Base-by-base conservation (phyloP, 2,329 filamentous ascomycete genomes). In the Botrytis galanthina region DNA sequence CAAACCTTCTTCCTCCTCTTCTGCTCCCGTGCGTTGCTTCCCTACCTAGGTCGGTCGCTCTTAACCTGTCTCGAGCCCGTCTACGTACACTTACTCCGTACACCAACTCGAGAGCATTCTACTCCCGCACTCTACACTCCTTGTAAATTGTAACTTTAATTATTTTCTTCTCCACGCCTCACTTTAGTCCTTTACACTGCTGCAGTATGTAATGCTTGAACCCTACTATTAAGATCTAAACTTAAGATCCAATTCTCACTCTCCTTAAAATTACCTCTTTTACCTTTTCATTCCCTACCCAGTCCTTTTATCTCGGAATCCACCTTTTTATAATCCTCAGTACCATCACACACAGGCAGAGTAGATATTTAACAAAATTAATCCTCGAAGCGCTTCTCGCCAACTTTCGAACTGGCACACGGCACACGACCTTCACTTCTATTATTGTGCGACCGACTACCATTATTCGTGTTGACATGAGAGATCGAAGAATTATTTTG, bases 141-240 rank as follows among this genome's bases (percentile, higher is more conserved):
- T 44, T 63, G 29, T 67, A 39, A 62, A 42, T 29, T n/a, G 48
- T n/a, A 54, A n/a, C 48, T 54, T 14, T 6, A 37, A 12, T 39
- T 22, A 20, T 42, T 54, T 54, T 54, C 46, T 54, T 54, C 39
- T 35, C 68, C 62, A 20, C 35, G 26, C 44, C 46, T 67, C n/a
- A 64, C 20, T 64, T 32, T 26, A 22, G 22, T 61, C 4, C 32
- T 37, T 46, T 44, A 67, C 39, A 68, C 62, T 32, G 29, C 71
- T 54, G 29, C 71, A 62, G 26, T 48, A 69, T 73, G 71, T 73
- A 69, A 73, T 37, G 54, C 59, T 59, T 69, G 39, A 73, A 69
- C 39, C 32, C 32, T 68, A 68, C 64, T n/a, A 61, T 60, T 61
- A 70, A 69, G 57, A 70, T 60, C n/a, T 46, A 35, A 70, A 59